Evolutionary conservation across 805 yeast species (phyloP).

Genomic region (Wickerhamomyces bisporus): DNA sequence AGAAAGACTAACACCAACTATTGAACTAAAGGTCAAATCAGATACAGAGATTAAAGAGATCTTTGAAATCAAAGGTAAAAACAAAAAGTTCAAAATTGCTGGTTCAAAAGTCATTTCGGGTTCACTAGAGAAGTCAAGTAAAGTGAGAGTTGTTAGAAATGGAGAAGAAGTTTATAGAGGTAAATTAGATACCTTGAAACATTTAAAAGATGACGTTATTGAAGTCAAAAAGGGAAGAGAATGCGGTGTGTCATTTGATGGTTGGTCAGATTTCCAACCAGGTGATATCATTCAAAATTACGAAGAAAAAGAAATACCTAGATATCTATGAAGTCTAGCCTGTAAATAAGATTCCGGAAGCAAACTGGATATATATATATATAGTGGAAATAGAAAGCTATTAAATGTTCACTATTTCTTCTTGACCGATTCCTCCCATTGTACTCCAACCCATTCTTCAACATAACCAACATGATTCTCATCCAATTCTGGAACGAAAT

Average conservation of each 20-base stretch:
- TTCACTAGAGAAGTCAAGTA: constrained; percentile 50
- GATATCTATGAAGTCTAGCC: constrained; percentile 36
- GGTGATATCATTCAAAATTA: constrained; percentile 75
- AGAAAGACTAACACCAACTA: constrained; percentile 54
- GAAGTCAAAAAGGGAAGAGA: constrained; percentile 84
- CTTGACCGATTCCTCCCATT: constrained; percentile 62
- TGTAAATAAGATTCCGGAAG: constrained; percentile 12
- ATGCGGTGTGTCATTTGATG: constrained; percentile 76
- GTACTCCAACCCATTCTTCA: constrained; percentile 79
- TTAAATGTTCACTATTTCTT: constrained; percentile 1
- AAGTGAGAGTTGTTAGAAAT: constrained; percentile 52
- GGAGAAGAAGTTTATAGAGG: constrained; percentile 52
- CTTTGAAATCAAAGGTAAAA: constrained; percentile 61
- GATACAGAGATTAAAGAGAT: constrained; percentile 66
- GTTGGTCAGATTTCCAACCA: constrained; percentile 61
- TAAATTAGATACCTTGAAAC: constrained; percentile 65
- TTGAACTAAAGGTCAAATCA: constrained; percentile 60
- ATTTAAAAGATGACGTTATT: constrained; percentile 69
- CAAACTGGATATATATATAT: no score
- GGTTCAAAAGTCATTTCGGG: constrained; percentile 84
- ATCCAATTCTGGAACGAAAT: constrained; percentile 53
- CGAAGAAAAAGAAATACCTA: constrained; percentile 58
- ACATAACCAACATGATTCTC: constrained; percentile 69
- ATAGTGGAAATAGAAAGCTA: neutral
- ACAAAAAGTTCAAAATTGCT: constrained; percentile 61